Evolutionary conservation across 495 filamentous ascomycete species (phyloP).

Genomic region (Penicillium herquei): DNA sequence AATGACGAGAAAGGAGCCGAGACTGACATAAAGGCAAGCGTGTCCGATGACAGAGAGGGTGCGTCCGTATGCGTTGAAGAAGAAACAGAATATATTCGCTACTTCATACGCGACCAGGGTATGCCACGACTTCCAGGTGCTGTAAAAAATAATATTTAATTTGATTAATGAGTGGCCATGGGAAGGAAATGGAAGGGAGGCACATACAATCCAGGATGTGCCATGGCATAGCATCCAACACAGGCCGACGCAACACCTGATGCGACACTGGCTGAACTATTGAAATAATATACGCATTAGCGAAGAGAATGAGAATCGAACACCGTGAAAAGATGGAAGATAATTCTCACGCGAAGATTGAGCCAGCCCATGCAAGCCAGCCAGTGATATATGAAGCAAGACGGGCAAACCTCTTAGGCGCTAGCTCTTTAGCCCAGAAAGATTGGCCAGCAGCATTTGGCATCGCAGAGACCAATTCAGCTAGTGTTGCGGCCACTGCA

Average conservation of each 20-base stretch:
- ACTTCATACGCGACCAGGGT: not conserved
- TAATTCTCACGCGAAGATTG: not conserved
- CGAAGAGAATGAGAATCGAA: too few relatives aligned
- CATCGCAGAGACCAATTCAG: conserved; percentile 56
- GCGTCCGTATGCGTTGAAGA: not conserved
- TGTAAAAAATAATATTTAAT: not conserved
- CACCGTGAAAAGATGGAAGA: too few relatives aligned
- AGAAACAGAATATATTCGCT: not conserved
- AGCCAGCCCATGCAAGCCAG: not conserved
- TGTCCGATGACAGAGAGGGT: not conserved
- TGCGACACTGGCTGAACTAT: too few relatives aligned
- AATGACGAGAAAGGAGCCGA: not conserved
- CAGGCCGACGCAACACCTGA: not conserved
- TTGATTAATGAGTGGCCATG: not conserved
- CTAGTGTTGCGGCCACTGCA: conserved; percentile 54
- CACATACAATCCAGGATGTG: not conserved
- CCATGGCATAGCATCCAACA: too few relatives aligned
- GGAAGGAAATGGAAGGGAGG: not conserved
- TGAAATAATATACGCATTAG: too few relatives aligned
- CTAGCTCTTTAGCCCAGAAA: conserved; percentile 60
- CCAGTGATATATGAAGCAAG: not conserved
- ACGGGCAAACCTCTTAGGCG: conserved; percentile 44
- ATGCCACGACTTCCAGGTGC: not conserved
- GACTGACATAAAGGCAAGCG: not conserved
- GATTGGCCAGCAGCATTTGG: conserved; percentile 66